Evolutionary conservation across 352 stramenopile genomes (phyloP).

Genomic region (Globisporangium mamillatum): DNA sequence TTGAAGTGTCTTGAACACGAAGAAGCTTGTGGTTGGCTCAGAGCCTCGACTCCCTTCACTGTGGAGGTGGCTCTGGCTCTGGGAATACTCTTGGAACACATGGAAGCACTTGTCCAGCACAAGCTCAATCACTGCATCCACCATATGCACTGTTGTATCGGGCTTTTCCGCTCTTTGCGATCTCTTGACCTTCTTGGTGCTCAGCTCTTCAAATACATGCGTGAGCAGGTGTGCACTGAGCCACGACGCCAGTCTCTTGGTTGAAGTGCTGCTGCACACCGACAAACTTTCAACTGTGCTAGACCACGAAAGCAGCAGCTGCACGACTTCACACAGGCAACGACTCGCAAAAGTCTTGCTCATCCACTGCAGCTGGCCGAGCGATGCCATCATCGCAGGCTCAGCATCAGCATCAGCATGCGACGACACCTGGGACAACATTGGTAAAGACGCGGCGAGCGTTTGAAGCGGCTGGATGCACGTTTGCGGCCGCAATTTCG

Average conservation of each 20-base stretch:
- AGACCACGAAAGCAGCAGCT: slow-evolving; percentile 10
- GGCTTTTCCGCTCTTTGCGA: neutral
- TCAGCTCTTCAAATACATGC: slow-evolving; percentile 24
- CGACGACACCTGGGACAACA: neutral
- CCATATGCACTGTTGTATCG: neutral
- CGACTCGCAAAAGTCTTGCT: slow-evolving; percentile 10
- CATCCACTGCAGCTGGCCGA: slow-evolving; percentile 34
- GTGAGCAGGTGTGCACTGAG: slow-evolving; percentile 40
- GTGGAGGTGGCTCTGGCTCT: slow-evolving; percentile 24
- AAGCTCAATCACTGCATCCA: slow-evolving; percentile 20
- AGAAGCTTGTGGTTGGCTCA: slow-evolving; percentile 41
- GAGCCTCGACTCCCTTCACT: slow-evolving; percentile 10
- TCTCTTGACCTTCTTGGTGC: neutral
- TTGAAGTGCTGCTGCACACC: neutral
- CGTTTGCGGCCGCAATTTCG: slow-evolving; percentile 2
- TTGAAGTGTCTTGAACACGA: slow-evolving; percentile 42
- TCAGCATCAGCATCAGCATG: neutral
- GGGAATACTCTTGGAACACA: slow-evolving; percentile 44
- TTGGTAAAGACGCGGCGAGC: neutral
- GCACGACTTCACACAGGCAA: slow-evolving; percentile 7
- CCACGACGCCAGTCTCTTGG: slow-evolving; percentile 35
- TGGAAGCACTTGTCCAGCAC: slow-evolving; percentile 39
- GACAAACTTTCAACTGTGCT: neutral
- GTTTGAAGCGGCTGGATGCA: neutral
- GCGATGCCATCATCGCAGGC: neutral